Evolutionary conservation across 164 flowering plant genomes (phyloP).

Genomic region (Aristolochia contorta): DNA sequence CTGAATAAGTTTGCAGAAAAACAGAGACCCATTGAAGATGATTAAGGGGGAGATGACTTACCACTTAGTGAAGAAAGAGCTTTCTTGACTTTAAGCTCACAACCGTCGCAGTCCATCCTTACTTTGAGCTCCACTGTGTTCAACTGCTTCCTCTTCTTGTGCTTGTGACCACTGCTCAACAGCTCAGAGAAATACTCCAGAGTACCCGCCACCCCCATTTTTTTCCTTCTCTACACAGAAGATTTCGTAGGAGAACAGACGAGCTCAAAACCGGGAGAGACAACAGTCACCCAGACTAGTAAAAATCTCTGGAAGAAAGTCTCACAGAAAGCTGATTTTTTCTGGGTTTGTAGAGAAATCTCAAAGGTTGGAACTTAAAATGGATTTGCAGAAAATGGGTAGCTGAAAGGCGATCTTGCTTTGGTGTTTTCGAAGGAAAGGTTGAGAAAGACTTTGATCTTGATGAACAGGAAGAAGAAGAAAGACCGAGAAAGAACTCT

Average conservation of each 20-base stretch:
- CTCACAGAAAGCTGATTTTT: not conserved
- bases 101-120: slow-evolving; percentile 91
- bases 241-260: no score
- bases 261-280: no score
- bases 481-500: not conserved
- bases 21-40: not conserved
- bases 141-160: slow-evolving; percentile 38
- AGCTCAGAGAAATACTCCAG: slow-evolving; percentile 52
- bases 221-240: not conserved
- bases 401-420: not conserved
- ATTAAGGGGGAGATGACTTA: slow-evolving; percentile 9
- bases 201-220: slow-evolving; percentile 62
- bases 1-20: not conserved
- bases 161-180: slow-evolving; percentile 29
- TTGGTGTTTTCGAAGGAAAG: not conserved
- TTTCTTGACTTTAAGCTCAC: slow-evolving; percentile 56
- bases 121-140: slow-evolving; percentile 66
- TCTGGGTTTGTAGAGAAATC: not conserved
- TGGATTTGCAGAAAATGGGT: not conserved
- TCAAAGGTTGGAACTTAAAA: no score
- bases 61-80: slow-evolving; percentile 63
- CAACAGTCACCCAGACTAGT: no score
- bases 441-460: not conserved
- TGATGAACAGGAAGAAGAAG: not conserved
- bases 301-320: no score